Evolutionary conservation across 1,284 basidiomycete species (phyloP), one percentile per base, ranked within the genome.

Genomic region (Neonothopanus nambi): DNA sequence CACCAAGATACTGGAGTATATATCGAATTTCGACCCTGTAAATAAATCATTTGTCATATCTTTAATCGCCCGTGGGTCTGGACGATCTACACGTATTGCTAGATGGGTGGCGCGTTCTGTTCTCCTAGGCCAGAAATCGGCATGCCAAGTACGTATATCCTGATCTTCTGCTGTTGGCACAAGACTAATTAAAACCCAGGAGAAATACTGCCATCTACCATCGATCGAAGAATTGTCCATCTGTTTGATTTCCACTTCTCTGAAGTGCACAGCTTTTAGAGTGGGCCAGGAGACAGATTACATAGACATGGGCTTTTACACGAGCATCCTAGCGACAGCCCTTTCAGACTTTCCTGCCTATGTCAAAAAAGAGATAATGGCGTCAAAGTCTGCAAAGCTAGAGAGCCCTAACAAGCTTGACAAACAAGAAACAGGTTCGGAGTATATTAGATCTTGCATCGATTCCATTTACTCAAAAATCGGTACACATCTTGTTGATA

Each of bases 281-380:
- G 63, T 80, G 40, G 58, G 73, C 18, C 71, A 76, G 20, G 67
- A 74, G 2, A 78, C 77, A 2, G 79, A 87, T 61, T 89, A 83
- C 59, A 75, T 80, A 35, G 75, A 80, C 44, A 73, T 91, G 61
- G 68, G 72, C 4, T 75, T 76, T 60, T 71, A 81, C 59, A 68
- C 83, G 13, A 69, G 74, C 21, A 74, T 90, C 17, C 73, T 90
- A 15, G 73, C 75, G 26, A 68, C 78, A 11, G 84, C 79, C 2
- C 62, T 89, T 43, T 75, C 78, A 6, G 78, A 85, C 53, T 71
- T 90, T 33, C 71, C 75, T 15, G 75, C 68, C 6, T 89, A 88
- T 59, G 74, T 81, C 13, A 62, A 66, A 37, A 70, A 77, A 56
- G 84, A 87, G 62, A 65, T 65, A 13, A n/a, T 28, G 4, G 40